Base-by-base conservation (phyloP, 352 stramenopile genomes). In the Globisporangium nunn region DNA sequence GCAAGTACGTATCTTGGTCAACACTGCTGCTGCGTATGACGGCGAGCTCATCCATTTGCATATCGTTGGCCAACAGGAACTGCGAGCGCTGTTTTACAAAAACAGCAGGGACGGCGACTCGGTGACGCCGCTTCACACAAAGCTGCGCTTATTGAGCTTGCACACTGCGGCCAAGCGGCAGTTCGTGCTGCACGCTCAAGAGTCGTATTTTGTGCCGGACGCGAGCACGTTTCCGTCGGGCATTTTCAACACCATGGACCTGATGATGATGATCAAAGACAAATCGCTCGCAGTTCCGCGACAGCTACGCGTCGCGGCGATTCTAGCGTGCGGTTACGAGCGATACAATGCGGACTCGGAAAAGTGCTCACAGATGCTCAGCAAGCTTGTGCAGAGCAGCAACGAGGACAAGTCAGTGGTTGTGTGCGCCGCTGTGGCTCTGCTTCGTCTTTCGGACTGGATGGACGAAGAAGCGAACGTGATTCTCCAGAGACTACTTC, bases 391-490 rank as follows among this genome's bases (percentile, higher is more conserved):
- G 6, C 63, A 71, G 41, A 79, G 65, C 59, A 49, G 47, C 2
- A 67, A 78, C 1, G 79, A 88, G 66, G 84, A 94, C 39, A 73
- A 87, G 43, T 89, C 80, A 0, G 68, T 87, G 0, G 70, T 74
- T 11, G 82, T 93, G 3, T 91, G 82, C 44, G 75, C 82, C 31
- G 82, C 85, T 8, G 84, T 95, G 8, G 82, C 82, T 3, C 60
- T 92, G 11, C 54, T 95, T 2, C 74, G 79, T 4, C 44, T 89
- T 7, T 90, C 81, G 0, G 78, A 95, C 44, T 95, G 82, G 82
- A 95, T 93, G 78, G 74, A 95, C 49, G 82, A 95, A 75, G 73
- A 85, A 56, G 78, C 85, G 1, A 93, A 91, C 50, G 33, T 93
- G 17, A 70, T 91, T 57, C 68, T 95, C 18, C 85, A 95, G 50